Percentiles rank a stretch among this genome's conserved stretches.
Conservation (phyloP, 371 early-diverging fungal species). For the Parasitella parasitica region DNA sequence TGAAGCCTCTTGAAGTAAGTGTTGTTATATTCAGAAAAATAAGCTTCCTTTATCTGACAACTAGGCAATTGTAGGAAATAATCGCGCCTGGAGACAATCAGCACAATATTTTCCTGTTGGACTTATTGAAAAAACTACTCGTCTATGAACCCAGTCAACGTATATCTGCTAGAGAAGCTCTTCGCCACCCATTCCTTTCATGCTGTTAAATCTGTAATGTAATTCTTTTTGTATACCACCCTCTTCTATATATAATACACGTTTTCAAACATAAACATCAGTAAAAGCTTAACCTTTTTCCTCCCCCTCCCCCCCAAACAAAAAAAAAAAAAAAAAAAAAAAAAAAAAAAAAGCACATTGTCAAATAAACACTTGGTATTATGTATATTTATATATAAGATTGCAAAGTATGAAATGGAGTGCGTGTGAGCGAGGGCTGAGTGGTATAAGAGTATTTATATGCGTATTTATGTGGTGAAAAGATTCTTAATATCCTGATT, state of each 20-base stretch:
- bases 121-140: constrained; percentile 77
- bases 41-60: too few relatives aligned
- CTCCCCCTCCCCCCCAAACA: too few relatives aligned
- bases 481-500: background rate
- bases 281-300: too few relatives aligned
- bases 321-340: too few relatives aligned
- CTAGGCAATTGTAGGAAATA: constrained; percentile 36
- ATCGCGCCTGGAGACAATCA: constrained; percentile 28
- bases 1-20: constrained; percentile 59
- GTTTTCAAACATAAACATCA: background rate
- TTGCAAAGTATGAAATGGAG: background rate
- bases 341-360: too few relatives aligned
- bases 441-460: background rate
- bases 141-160: constrained; percentile 84
- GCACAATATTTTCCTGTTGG: constrained; percentile 42
- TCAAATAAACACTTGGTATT: too few relatives aligned
- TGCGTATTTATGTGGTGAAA: background rate
- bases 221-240: background rate
- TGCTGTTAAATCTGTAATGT: background rate
- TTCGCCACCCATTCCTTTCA: constrained; percentile 80
- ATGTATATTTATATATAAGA: background rate
- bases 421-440: background rate
- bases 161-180: constrained; percentile 81
- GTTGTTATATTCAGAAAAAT: too few relatives aligned
- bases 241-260: background rate